These are phyloP conservation scores for Pichia deserticola DNA, from an alignment of 805 yeast species.

Conservation along the genomic window DNA sequence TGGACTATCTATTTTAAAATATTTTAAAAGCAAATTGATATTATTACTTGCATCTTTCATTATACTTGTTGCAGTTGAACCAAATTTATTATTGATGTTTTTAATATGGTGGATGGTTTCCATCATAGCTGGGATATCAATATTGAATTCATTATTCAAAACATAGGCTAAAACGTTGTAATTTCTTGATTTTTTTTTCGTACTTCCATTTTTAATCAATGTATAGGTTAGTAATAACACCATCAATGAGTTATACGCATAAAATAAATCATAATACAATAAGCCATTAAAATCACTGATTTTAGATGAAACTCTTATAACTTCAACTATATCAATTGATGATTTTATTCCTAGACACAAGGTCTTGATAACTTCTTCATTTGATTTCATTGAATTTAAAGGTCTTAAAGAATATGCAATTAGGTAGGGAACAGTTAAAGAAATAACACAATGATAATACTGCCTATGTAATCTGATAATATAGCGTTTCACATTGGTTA, in stretches of 20 bases:
- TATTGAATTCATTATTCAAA: conserved; percentile 3
- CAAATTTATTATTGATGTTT: conserved; percentile 11
- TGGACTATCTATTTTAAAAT: conserved; percentile 7
- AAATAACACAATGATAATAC: conserved; percentile 26
- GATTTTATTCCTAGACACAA: conserved; percentile 28
- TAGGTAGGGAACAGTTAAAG: conserved; percentile 29
- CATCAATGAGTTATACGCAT: conserved; percentile 31
- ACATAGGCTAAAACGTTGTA: conserved; percentile 8
- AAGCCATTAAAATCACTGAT: conserved; percentile 24
- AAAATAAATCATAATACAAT: conserved; percentile 29
- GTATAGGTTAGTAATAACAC: conserved; percentile 29
- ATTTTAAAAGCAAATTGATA: conserved; percentile 22
- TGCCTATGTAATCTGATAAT: conserved; percentile 27
- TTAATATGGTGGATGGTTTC: conserved; percentile 14
- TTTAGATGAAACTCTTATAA: conserved; percentile 16
- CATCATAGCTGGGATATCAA: conserved; percentile 9
- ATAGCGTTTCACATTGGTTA: conserved; percentile 19
- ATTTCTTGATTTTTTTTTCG: neutral
- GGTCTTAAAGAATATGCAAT: conserved; percentile 23
- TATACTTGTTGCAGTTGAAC: conserved; percentile 20
- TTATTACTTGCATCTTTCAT: conserved; percentile 29
- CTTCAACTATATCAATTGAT: conserved; percentile 23
- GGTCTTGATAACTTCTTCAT: conserved; percentile 25
- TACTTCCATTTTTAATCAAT: conserved; percentile 13
- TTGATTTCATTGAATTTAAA: conserved; percentile 18